These are phyloP conservation scores for Trichocladium uniseriatum DNA, from an alignment of 495 filamentous ascomycete genomes.

Conservation along the genomic window DNA sequence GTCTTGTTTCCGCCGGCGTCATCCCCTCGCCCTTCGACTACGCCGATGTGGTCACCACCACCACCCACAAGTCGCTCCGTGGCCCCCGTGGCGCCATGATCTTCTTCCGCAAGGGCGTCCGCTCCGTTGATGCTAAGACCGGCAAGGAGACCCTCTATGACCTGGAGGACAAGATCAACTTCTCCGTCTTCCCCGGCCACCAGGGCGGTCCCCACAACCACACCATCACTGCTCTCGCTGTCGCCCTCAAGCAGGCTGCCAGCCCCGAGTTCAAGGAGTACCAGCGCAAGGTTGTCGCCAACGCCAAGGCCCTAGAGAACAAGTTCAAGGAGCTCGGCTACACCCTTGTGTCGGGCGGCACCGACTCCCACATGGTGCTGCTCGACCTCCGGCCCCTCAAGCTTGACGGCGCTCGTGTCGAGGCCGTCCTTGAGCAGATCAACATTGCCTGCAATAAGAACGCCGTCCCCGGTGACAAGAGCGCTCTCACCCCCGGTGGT, in stretches of 20 bases:
- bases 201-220: slow-evolving; percentile 99
- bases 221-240: slow-evolving; percentile 96
- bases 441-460: slow-evolving; percentile 99
- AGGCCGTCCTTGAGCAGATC: slow-evolving; percentile 93
- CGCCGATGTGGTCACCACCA: slow-evolving; percentile 96
- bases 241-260: slow-evolving; percentile 90
- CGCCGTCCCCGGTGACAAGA: slow-evolving; percentile 95
- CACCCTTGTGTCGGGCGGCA: slow-evolving; percentile 92
- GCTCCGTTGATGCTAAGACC: slow-evolving; percentile 76
- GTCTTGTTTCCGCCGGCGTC: slow-evolving; percentile 83
- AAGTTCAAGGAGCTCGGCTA: slow-evolving; percentile 75
- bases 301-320: slow-evolving; percentile 80
- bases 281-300: slow-evolving; percentile 84
- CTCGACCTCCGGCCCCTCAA: slow-evolving; percentile 70
- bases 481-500: slow-evolving; percentile 86
- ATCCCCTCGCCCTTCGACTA: slow-evolving; percentile 91
- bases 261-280: slow-evolving; percentile 93
- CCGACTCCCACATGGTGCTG: slow-evolving; percentile 98
- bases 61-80: slow-evolving; percentile 98
- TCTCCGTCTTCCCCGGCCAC: slow-evolving; percentile 98
- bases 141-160: slow-evolving; percentile 89
- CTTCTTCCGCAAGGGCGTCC: slow-evolving; percentile 96
- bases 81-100: slow-evolving; percentile 99
- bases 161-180: slow-evolving; percentile 94
- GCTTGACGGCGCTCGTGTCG: slow-evolving; percentile 90